phyloP scores from a whole-genome alignment of 495 filamentous ascomycete genomes.

The Tuber borchii region DNA sequence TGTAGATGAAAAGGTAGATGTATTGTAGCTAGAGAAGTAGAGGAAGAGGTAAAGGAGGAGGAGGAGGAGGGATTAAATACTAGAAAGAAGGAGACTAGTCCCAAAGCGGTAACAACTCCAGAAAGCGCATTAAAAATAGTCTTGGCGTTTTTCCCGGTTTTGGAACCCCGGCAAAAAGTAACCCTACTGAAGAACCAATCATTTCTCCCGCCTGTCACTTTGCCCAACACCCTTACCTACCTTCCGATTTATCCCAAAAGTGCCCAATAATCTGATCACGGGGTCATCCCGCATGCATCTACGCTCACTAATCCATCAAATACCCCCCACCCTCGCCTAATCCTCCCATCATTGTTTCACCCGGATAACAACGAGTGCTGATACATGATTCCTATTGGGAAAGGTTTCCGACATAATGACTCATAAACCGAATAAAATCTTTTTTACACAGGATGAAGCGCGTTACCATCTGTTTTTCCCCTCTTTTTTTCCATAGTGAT shows the following conservation, averaged over 20 bases:
- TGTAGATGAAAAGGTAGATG: no score
- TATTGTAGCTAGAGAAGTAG: no score
- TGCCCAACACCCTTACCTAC: background rate
- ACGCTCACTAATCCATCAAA: background rate
- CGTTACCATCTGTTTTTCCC: background rate
- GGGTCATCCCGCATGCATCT: background rate
- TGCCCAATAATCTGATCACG: background rate
- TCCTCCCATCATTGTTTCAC: background rate
- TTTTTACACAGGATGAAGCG: background rate
- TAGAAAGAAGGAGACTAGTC: background rate
- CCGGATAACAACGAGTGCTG: background rate
- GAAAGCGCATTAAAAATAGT: background rate
- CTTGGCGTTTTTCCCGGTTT: background rate
- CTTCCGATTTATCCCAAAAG: background rate
- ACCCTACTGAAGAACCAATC: background rate
- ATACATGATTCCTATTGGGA: background rate
- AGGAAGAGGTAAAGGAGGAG: no score
- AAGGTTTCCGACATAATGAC: background rate
- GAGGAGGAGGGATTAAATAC: background rate
- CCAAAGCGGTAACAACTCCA: background rate
- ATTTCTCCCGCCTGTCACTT: background rate
- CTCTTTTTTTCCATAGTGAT: background rate
- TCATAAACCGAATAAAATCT: background rate
- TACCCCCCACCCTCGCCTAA: background rate
- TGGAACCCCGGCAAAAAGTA: background rate